Conservation (phyloP, 2,329 filamentous ascomycete genomes). For the Colletotrichum tofieldiae region DNA sequence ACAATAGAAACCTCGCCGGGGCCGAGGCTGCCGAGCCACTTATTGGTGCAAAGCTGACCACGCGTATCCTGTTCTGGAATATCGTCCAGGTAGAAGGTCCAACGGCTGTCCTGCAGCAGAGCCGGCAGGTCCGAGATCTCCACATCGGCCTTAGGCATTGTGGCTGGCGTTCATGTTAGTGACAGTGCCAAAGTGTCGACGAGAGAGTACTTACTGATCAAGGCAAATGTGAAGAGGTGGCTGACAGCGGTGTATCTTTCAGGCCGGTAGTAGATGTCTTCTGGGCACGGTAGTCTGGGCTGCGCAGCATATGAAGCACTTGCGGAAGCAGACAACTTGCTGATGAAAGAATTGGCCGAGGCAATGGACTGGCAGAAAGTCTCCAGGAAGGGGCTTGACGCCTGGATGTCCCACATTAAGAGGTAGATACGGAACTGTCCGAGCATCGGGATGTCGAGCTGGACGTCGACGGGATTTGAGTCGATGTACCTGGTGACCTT, state of each 20-base stretch:
- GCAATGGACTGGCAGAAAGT: conserved; percentile 71
- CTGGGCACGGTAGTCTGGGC: conserved; percentile 69
- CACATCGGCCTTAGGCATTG: conserved; percentile 73
- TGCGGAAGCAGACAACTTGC: conserved; percentile 71
- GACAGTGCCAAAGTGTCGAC: neutral
- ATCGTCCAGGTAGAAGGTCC: conserved; percentile 82
- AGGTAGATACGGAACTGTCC: conserved; percentile 85
- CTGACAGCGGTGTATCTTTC: conserved; percentile 79
- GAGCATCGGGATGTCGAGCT: conserved; percentile 83
- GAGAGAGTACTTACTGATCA: conserved; percentile 71
- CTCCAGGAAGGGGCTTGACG: conserved; percentile 71
- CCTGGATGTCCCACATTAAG: conserved; percentile 74
- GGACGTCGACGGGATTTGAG: conserved; percentile 83
- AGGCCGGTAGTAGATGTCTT: conserved; percentile 77
- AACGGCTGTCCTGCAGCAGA: conserved; percentile 75
- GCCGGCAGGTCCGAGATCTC: conserved; percentile 77
- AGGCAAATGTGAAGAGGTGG: conserved; percentile 77
- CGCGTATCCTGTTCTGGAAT: conserved; percentile 69
- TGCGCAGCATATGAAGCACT: conserved; percentile 74
- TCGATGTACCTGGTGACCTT: conserved; percentile 83
- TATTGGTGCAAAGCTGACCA: conserved; percentile 72
- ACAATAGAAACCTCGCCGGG: conserved; percentile 74
- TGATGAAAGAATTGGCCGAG: conserved; percentile 68
- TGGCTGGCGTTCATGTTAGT: conserved; percentile 56
- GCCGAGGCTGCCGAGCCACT: conserved; percentile 76